A percentile compares a stretch with the other conserved stretches of the same genome.
These are phyloP conservation scores for Alternaria arborescens DNA, from an alignment of 2,329 filamentous ascomycete species.

Conservation along the genomic window DNA sequence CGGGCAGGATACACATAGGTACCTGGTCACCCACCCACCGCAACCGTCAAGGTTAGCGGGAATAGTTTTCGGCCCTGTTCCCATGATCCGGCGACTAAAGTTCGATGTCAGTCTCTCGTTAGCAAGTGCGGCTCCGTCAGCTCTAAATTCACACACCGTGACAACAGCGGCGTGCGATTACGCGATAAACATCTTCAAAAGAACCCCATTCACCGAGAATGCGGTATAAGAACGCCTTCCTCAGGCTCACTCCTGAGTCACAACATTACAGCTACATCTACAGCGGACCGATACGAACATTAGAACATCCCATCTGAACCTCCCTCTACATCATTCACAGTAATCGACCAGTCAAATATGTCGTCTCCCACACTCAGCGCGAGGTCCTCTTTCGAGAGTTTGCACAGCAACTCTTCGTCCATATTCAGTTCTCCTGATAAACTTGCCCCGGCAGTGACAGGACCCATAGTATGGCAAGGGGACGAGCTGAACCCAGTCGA, in stretches of 20 bases:
- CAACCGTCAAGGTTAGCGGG: constrained; percentile 21
- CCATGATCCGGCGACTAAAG: constrained; percentile 21
- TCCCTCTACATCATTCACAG: neutral
- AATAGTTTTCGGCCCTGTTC: constrained; percentile 19
- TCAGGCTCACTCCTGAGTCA: constrained; percentile 9
- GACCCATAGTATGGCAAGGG: constrained; percentile 48
- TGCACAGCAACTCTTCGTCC: constrained; percentile 38
- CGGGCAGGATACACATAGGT: constrained; percentile 24
- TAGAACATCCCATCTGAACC: neutral
- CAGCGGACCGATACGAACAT: constrained; percentile 6
- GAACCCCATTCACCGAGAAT: constrained; percentile 4
- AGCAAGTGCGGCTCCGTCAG: constrained; percentile 46
- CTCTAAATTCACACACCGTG: constrained; percentile 27
- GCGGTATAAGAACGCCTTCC: constrained; percentile 13
- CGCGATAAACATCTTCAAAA: constrained; percentile 5
- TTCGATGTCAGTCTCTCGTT: constrained; percentile 21
- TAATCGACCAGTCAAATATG: constrained; percentile 27
- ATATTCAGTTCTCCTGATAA: constrained; percentile 38
- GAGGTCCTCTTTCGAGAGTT: constrained; percentile 42
- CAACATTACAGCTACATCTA: constrained; percentile 1
- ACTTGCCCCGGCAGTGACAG: constrained; percentile 38
- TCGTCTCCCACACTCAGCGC: constrained; percentile 36
- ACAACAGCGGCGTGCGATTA: constrained; percentile 12
- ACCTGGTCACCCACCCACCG: constrained; percentile 29
- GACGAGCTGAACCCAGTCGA: constrained; percentile 34